A percentile compares a stretch with the other conserved stretches of the same genome.
Evolutionary conservation across 73 alveolate species (phyloP).

Genomic region (Blepharisma stoltei): DNA sequence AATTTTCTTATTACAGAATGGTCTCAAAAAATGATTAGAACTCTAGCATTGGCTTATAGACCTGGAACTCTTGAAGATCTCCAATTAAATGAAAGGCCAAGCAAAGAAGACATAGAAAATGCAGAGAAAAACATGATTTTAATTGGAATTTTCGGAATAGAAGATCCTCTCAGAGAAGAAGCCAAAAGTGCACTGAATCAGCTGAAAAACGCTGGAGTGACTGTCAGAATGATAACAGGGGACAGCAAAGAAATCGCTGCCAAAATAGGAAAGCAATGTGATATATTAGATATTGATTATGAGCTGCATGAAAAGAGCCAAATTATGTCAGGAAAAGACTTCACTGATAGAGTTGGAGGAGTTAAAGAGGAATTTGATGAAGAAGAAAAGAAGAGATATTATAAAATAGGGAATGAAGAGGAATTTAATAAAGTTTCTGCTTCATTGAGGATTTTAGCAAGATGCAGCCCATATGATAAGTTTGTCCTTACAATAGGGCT

Average conservation of each 20-base stretch:
- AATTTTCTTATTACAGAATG: not conserved
- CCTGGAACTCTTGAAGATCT: not conserved
- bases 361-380: not conserved
- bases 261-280: conserved; percentile 88
- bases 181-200: conserved; percentile 76
- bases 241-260: conserved; percentile 88
- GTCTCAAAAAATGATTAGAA: not conserved
- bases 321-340: conserved; percentile 77
- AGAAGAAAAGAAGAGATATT: not conserved
- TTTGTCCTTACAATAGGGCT: conserved; percentile 83
- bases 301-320: conserved; percentile 44
- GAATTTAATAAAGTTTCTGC: conserved; percentile 55
- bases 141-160: conserved; percentile 79
- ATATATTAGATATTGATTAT: conserved; percentile 59
- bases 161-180: conserved; percentile 85
- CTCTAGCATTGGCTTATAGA: conserved; percentile 13
- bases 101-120: not conserved
- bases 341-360: conserved; percentile 47
- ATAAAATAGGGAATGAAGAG: conserved; percentile 56
- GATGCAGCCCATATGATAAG: conserved; percentile 89
- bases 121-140: conserved; percentile 59
- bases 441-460: conserved; percentile 79
- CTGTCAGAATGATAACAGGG: conserved; percentile 95
- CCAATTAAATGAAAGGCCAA: not conserved
- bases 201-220: conserved; percentile 78